Base-by-base conservation (phyloP, 192 early-diverging fungal species). In the Mortierella claussenii region DNA sequence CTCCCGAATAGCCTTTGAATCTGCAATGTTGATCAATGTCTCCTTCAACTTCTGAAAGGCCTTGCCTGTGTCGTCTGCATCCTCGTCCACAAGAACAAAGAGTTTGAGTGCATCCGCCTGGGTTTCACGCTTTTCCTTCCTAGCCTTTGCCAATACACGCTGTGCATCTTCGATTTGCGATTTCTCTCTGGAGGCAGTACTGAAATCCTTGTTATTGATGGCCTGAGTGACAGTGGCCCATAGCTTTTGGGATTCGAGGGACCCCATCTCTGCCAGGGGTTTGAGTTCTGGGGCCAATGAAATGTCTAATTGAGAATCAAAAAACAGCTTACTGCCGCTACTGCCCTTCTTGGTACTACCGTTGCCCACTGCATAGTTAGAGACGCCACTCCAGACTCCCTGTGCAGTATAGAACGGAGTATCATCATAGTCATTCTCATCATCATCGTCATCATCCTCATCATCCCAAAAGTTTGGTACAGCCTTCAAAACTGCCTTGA, bases 151-250 rank as follows among this genome's bases (percentile, higher is more conserved):
- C 58, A 86, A 50, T 23, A 81, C 78, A 4, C 91, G 84, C 68
- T 92, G 89, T 23, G 75, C 65, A 23, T 91, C 88, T 51, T 92
- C 91, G 57, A 92, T 90, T 1, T 69, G 76, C 15, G 89, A 81
- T 65, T 94, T 94, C 60, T 90, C 84, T 21, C 63, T 74, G 10
- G 91, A 91, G 1, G 92, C 92, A 1, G 83, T 83, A 6, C 79
- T 79, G 61, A 90, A 92, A 69, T 92, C 88, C 40, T 87, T 89
- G 42, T 73, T 79, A 36, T 69, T 80, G 26, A 94, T 79, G 8
- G 92, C 89, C 21, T 89, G 61, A 3, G 91, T 80, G 12, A 94
- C 91, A 65, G 81, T 79, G 23, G 85, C 54, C 92, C 92, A 94
- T n/a, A 94, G 79, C 6, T 74, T 82, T 37, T 86, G 90, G 54